These are phyloP conservation scores for Lactuca sativa DNA, from an alignment of 129 eudicot species.

Conservation along the genomic window DNA sequence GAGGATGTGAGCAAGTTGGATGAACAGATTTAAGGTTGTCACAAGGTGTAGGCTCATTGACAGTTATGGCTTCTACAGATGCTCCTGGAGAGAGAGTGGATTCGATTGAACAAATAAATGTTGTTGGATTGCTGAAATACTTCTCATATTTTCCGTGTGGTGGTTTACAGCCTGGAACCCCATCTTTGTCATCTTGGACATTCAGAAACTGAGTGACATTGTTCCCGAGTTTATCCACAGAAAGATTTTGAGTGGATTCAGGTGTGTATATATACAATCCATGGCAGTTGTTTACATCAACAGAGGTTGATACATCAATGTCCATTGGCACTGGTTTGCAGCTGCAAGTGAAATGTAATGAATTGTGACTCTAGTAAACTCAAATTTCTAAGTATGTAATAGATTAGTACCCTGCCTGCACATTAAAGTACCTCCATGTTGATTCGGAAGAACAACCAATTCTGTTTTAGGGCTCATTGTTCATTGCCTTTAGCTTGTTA, in stretches of 20 bases:
- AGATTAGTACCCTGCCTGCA: not conserved
- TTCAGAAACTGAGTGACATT: slow-evolving; percentile 32
- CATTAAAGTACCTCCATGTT: not conserved
- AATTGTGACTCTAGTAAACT: slow-evolving; percentile 1
- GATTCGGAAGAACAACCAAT: not conserved
- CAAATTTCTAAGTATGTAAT: too few species aligned
- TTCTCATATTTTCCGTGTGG: slow-evolving; percentile 12
- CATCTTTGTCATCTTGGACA: slow-evolving; percentile 30
- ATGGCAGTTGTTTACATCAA: slow-evolving; percentile 34
- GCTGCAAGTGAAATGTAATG: slow-evolving; percentile 15
- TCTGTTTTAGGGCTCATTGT: not conserved
- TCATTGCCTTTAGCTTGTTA: not conserved
- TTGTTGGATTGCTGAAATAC: slow-evolving; percentile 12
- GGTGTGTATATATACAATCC: slow-evolving; percentile 31
- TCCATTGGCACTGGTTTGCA: slow-evolving; percentile 42
- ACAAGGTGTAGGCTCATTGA: slow-evolving; percentile 17
- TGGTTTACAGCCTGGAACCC: slow-evolving; percentile 10
- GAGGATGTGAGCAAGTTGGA: slow-evolving; percentile 26
- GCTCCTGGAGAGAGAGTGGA: slow-evolving; percentile 20
- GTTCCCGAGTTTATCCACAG: slow-evolving; percentile 39
- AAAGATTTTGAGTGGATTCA: slow-evolving; percentile 23
- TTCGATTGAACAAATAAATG: slow-evolving; percentile 32
- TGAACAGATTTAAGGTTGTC: slow-evolving; percentile 20
- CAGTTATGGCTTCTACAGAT: slow-evolving; percentile 8
- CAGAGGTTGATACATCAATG: slow-evolving; percentile 21